Evolutionary conservation across 805 yeast species (phyloP).

Genomic region (Candida koratica): DNA sequence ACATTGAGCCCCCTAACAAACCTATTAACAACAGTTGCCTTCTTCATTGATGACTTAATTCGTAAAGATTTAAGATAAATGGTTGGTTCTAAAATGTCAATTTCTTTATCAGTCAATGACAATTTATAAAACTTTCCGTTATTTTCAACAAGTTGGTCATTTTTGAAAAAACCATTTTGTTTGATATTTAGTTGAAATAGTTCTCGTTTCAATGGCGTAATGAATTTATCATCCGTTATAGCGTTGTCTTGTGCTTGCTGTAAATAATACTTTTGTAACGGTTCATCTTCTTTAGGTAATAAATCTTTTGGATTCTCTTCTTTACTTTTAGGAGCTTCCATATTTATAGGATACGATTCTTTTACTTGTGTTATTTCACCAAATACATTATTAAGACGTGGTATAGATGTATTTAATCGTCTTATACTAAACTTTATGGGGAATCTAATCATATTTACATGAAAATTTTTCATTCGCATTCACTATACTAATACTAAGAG

Average conservation of each 20-base stretch:
- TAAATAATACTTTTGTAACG: constrained; percentile 47
- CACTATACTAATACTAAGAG: background rate
- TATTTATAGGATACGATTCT: constrained; percentile 1
- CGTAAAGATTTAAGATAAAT: constrained; percentile 78
- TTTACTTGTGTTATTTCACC: constrained; percentile 28
- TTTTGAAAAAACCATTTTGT: constrained; percentile 66
- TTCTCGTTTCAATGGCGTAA: constrained; percentile 68
- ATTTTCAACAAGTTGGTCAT: constrained; percentile 45
- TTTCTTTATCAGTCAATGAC: constrained; percentile 57
- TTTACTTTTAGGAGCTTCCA: constrained; percentile 7
- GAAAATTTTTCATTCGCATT: constrained; percentile 9
- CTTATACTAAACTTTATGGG: constrained; percentile 11
- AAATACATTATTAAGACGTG: constrained; percentile 20
- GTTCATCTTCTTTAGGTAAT: constrained; percentile 29
- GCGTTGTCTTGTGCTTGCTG: constrained; percentile 44
- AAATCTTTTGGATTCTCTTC: constrained; percentile 13
- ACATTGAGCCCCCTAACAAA: constrained; percentile 69
- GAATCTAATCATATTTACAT: constrained; percentile 9
- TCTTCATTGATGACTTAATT: constrained; percentile 83
- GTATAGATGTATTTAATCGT: constrained; percentile 3
- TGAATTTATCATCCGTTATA: constrained; percentile 48
- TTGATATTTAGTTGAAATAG: constrained; percentile 60
- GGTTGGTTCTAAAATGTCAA: constrained; percentile 81
- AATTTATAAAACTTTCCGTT: constrained; percentile 52
- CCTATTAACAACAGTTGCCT: constrained; percentile 75